These are phyloP conservation scores for Piper longum DNA, from an alignment of 164 flowering plant genomes.

Conservation along the genomic window DNA sequence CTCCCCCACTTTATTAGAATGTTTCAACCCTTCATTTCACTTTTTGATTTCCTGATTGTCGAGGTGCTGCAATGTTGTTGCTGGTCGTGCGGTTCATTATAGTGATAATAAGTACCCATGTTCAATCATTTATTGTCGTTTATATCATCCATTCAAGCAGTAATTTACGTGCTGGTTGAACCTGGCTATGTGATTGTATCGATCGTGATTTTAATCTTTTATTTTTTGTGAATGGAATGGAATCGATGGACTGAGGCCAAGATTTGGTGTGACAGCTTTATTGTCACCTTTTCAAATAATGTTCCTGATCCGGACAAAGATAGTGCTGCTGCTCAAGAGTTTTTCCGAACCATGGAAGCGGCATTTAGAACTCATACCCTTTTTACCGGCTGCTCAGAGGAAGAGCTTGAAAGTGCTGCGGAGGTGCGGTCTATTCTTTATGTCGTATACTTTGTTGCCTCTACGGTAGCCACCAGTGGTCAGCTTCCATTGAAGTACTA, in stretches of 20 bases:
- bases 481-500: neutral
- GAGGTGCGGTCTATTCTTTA: constrained; percentile 43
- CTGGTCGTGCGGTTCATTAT: no score
- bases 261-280: constrained; percentile 48
- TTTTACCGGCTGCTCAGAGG: constrained; percentile 88
- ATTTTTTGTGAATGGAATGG: neutral
- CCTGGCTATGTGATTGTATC: neutral
- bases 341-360: constrained; percentile 71
- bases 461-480: neutral
- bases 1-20: neutral
- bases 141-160: no score
- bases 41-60: neutral
- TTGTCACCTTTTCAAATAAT: constrained; percentile 74
- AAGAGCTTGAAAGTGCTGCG: constrained; percentile 90
- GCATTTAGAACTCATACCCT: constrained; percentile 85
- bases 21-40: neutral
- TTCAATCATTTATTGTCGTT: no score
- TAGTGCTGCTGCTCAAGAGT: constrained; percentile 74
- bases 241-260: constrained; percentile 1
- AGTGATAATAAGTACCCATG: no score
- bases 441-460: neutral
- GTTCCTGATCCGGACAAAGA: constrained; percentile 83
- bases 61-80: no score
- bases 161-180: no score
- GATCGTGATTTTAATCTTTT: neutral